phyloP scores from a whole-genome alignment of 106 monocot species.

The Cymbidium sinense region DNA sequence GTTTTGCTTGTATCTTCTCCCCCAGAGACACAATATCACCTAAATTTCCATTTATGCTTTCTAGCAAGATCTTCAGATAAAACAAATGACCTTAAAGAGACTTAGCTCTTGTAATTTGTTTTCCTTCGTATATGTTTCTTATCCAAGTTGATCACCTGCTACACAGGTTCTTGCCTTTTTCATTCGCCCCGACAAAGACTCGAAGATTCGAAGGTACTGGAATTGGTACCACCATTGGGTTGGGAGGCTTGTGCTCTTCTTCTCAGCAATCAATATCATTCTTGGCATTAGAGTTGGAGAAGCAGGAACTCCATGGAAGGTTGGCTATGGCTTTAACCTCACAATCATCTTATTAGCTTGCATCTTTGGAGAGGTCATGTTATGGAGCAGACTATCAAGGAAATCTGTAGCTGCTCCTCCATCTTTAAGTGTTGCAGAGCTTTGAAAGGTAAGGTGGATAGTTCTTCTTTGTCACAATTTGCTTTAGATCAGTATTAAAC shows the following conservation, averaged over 20 bases:
- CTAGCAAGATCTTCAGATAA: neutral
- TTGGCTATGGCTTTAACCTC: constrained; percentile 48
- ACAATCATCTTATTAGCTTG: constrained; percentile 17
- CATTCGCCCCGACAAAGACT: constrained; percentile 41
- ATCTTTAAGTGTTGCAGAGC: neutral
- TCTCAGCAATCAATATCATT: constrained; percentile 48
- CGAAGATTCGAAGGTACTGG: constrained; percentile 53
- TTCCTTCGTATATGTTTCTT: neutral
- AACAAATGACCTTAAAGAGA: neutral
- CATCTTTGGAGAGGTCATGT: constrained; percentile 25
- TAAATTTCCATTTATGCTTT: neutral
- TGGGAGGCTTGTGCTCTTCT: constrained; percentile 29
- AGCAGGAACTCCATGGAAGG: constrained; percentile 41
- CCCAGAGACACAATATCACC: neutral
- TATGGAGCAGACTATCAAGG: constrained; percentile 24
- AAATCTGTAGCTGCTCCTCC: neutral
- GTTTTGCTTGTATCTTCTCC: neutral
- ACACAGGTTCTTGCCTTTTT: constrained; percentile 51
- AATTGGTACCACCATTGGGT: constrained; percentile 73
- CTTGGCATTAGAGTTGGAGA: constrained; percentile 38
- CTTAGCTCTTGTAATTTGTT: neutral
- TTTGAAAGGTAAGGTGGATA: neutral
- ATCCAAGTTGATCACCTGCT: neutral
- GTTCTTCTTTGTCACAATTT: neutral
- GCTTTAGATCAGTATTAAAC: neutral